phyloP scores from a whole-genome alignment of 345 rosid genomes.

The Eucalyptus polybractea region DNA sequence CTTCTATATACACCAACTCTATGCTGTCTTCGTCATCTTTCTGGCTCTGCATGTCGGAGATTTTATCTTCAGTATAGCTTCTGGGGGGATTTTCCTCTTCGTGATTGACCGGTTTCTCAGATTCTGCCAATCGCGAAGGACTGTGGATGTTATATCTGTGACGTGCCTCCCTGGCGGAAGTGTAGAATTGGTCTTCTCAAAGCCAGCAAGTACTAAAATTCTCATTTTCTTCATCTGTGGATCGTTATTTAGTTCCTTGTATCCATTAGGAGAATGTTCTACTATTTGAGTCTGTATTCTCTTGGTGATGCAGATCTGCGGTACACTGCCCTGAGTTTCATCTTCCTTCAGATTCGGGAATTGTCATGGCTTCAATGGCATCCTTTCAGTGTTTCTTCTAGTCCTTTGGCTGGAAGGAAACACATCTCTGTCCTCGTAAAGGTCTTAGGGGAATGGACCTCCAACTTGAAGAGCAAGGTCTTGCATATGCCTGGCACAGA shows the following conservation, averaged over 20 bases:
- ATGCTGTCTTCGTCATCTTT: conserved; percentile 63
- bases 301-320: conserved; percentile 28
- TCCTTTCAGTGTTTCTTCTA: conserved; percentile 92
- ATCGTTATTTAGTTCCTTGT: neutral
- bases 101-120: conserved; percentile 84
- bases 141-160: conserved; percentile 57
- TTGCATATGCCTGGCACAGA: conserved; percentile 17
- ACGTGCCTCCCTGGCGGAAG: conserved; percentile 77
- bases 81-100: conserved; percentile 73
- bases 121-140: conserved; percentile 78
- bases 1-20: conserved; percentile 92
- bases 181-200: conserved; percentile 62
- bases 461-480: conserved; percentile 39
- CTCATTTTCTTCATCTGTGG: neutral
- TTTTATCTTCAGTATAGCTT: conserved; percentile 54
- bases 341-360: conserved; percentile 79
- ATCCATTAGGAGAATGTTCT: neutral
- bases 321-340: conserved; percentile 83
- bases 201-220: conserved; percentile 51
- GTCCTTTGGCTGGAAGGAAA: conserved; percentile 70
- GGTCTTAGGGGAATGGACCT: conserved; percentile 84
- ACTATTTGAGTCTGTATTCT: neutral
- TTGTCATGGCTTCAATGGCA: conserved; percentile 96
- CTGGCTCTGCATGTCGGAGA: conserved; percentile 84
- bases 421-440: conserved; percentile 66